Conservation (phyloP, 345 rosid genomes). For the Nephelium lappaceum region DNA sequence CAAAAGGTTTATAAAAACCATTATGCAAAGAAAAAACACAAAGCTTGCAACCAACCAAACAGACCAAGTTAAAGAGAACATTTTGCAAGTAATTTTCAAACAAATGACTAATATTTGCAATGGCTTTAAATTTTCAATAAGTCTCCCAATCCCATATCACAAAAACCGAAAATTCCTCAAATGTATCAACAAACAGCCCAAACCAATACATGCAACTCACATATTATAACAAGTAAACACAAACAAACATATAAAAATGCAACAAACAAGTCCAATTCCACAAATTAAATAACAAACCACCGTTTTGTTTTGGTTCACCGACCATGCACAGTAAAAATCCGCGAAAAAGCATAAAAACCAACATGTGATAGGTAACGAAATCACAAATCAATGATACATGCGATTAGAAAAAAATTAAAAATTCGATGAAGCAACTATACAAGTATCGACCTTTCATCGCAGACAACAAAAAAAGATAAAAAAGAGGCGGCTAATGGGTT, state of each 20-base stretch:
- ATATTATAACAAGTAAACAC: background rate
- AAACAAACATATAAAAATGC: background rate
- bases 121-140: background rate
- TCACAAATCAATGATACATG: constrained; percentile 1
- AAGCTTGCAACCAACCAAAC: background rate
- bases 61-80: background rate
- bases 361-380: background rate
- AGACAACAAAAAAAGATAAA: background rate
- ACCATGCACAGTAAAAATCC: background rate
- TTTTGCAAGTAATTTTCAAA: background rate
- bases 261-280: background rate
- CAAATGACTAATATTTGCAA: background rate
- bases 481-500: background rate
- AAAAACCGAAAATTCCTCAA: background rate
- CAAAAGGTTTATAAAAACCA: background rate
- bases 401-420: background rate
- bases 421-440: background rate
- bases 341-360: background rate
- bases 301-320: background rate
- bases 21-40: background rate
- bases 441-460: background rate
- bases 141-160: background rate
- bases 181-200: background rate
- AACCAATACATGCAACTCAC: background rate
- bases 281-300: background rate